Conservation (phyloP, 2,329 filamentous ascomycete species). For the Dothistroma pini region DNA sequence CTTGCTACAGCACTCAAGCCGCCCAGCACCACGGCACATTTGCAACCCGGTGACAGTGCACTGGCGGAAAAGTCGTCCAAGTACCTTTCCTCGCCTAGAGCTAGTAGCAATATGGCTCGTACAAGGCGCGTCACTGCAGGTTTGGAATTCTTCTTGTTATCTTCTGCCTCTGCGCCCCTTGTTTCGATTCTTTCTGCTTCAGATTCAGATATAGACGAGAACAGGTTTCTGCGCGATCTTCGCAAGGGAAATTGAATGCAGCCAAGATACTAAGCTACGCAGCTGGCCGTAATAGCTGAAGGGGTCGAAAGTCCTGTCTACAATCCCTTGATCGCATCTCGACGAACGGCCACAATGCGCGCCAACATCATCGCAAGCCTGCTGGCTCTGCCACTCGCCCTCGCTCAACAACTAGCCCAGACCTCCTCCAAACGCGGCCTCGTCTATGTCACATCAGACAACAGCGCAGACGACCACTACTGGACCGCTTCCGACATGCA, state of each 20-base stretch:
- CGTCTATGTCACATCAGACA: slow-evolving; percentile 58
- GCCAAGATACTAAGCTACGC: background rate
- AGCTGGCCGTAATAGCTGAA: slow-evolving; percentile 4
- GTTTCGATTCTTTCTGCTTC: slow-evolving; percentile 2
- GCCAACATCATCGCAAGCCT: slow-evolving; percentile 6
- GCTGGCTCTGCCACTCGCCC: slow-evolving; percentile 12
- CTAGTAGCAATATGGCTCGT: background rate
- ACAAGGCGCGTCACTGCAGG: background rate
- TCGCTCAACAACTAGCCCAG: slow-evolving; percentile 15
- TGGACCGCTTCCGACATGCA: slow-evolving; percentile 64
- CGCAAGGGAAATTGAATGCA: background rate
- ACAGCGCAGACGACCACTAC: slow-evolving; percentile 60
- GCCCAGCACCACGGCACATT: background rate
- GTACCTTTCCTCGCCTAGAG: background rate
- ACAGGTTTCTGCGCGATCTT: background rate
- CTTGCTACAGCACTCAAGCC: background rate
- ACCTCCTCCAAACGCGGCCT: slow-evolving; percentile 66
- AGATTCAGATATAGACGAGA: background rate
- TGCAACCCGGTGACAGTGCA: background rate
- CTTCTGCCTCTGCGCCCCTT: background rate
- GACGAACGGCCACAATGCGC: slow-evolving; percentile 10
- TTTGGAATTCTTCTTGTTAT: background rate
- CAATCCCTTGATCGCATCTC: background rate
- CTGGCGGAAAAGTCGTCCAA: background rate
- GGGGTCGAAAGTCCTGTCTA: background rate